These are phyloP conservation scores for Cercospora nicotianae DNA, from an alignment of 2,329 filamentous ascomycete genomes.

Conservation along the genomic window DNA sequence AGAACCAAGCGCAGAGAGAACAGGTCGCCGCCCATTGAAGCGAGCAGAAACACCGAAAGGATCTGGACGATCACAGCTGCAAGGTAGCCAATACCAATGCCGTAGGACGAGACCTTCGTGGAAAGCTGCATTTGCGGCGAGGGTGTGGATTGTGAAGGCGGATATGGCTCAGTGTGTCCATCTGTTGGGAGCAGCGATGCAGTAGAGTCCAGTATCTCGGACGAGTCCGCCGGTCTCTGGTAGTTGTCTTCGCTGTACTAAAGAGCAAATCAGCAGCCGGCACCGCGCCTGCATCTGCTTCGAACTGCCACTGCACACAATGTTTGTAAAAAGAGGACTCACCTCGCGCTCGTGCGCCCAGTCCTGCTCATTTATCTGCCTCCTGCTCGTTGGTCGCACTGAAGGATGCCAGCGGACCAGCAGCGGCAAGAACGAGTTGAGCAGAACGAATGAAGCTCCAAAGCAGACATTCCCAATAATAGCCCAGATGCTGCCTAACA, in stretches of 20 bases:
- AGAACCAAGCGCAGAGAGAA: slow-evolving; percentile 85
- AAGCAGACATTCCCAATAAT: slow-evolving; percentile 93
- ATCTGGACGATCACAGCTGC: slow-evolving; percentile 84
- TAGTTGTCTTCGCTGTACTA: slow-evolving; percentile 17
- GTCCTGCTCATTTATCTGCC: slow-evolving; percentile 1
- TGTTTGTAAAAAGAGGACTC: not conserved
- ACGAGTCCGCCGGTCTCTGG: not conserved
- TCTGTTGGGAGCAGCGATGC: slow-evolving; percentile 21
- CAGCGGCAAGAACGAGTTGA: slow-evolving; percentile 92
- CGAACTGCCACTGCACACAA: not conserved
- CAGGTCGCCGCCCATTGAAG: slow-evolving; percentile 70
- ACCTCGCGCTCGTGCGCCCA: slow-evolving; percentile 22
- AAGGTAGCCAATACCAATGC: slow-evolving; percentile 90
- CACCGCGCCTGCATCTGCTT: not conserved
- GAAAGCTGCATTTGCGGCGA: slow-evolving; percentile 76
- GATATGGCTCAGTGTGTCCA: slow-evolving; percentile 35
- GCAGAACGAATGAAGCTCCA: slow-evolving; percentile 88
- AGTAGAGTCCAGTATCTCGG: slow-evolving; percentile 15
- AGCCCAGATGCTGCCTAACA: slow-evolving; percentile 79
- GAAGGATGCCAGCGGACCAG: slow-evolving; percentile 75
- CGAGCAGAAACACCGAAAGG: slow-evolving; percentile 73
- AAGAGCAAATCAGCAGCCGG: not conserved
- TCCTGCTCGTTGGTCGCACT: slow-evolving; percentile 11
- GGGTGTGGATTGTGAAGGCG: slow-evolving; percentile 40
- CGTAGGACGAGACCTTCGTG: slow-evolving; percentile 85